Evolutionary conservation across 1,139 yeast genomes (phyloP).

Genomic region (Candida smagusa): DNA sequence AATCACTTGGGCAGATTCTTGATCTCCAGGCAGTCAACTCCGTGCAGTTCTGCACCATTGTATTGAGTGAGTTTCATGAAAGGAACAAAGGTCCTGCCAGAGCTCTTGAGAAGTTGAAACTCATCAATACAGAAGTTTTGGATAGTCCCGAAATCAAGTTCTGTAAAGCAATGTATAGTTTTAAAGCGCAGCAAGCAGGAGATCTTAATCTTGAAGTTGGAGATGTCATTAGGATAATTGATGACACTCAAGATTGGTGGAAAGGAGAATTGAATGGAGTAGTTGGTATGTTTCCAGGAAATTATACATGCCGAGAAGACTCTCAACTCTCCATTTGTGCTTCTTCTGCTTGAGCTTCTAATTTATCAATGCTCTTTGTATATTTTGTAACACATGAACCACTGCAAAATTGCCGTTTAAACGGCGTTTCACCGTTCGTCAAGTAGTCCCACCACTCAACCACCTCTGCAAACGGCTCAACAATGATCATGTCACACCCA

Average conservation of each 20-base stretch:
- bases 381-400: conserved; percentile 36
- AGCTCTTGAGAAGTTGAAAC: conserved; percentile 17
- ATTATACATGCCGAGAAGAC: conserved; percentile 35
- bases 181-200: conserved; percentile 29
- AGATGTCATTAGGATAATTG: conserved; percentile 44
- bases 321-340: conserved; percentile 4
- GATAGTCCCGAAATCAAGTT: conserved; percentile 4
- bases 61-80: conserved; percentile 11
- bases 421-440: conserved; percentile 37
- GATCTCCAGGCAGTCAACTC: conserved; percentile 9
- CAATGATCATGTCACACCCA: conserved; percentile 39
- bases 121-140: conserved; percentile 12
- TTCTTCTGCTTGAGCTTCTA: conserved; percentile 1
- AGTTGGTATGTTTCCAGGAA: conserved; percentile 54
- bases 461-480: conserved; percentile 52
- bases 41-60: conserved; percentile 7
- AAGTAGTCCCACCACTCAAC: conserved; percentile 62
- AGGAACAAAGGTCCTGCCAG: conserved; percentile 14
- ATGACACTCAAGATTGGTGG: conserved; percentile 56
- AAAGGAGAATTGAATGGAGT: conserved; percentile 49
- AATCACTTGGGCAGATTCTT: conserved; percentile 13
- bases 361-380: conserved; percentile 4
- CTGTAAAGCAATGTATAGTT: conserved; percentile 35
- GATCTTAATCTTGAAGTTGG: conserved; percentile 52
- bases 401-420: conserved; percentile 45